Evolutionary conservation across 176 grass and related monocot genomes (phyloP).

Genomic region (Phragmites australis): DNA sequence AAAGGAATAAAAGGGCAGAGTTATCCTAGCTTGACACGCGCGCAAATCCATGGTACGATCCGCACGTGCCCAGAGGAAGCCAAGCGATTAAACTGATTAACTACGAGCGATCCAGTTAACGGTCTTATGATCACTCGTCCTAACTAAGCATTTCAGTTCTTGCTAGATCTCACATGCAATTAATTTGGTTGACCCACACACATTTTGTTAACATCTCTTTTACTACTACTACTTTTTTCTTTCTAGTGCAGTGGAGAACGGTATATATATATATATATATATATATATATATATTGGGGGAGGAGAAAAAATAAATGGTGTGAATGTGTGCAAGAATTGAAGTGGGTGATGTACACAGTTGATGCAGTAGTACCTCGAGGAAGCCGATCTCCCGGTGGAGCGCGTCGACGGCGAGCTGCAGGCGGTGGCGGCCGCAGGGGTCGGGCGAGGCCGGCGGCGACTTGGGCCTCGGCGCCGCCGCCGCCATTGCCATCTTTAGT

Average conservation of each 20-base stretch:
- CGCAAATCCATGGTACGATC: conserved; percentile 48
- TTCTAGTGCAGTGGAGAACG: neutral
- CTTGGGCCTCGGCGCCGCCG: conserved; percentile 46
- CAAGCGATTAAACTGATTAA: neutral
- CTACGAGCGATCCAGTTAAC: too few relatives aligned
- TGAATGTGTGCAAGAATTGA: neutral
- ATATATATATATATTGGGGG: too few relatives aligned
- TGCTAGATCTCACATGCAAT: neutral
- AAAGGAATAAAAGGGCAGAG: conserved; percentile 39
- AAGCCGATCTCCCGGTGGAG: conserved; percentile 58
- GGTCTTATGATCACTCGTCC: neutral
- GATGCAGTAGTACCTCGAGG: conserved; percentile 42
- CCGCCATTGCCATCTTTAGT: neutral
- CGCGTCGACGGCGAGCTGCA: conserved; percentile 61
- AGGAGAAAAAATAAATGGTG: neutral
- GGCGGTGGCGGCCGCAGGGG: conserved; percentile 59
- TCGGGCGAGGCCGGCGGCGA: conserved; percentile 56
- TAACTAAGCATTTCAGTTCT: neutral
- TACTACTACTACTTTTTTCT: neutral
- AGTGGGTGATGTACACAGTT: neutral
- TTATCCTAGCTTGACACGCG: conserved; percentile 28
- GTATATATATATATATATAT: too few relatives aligned
- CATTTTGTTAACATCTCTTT: neutral
- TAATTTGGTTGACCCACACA: neutral
- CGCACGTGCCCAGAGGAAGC: conserved; percentile 41